Percentiles rank a stretch among this genome's conserved stretches.
Evolutionary conservation across 148 eudicot species (phyloP).

Genomic region (Suaeda aralocaspica): DNA sequence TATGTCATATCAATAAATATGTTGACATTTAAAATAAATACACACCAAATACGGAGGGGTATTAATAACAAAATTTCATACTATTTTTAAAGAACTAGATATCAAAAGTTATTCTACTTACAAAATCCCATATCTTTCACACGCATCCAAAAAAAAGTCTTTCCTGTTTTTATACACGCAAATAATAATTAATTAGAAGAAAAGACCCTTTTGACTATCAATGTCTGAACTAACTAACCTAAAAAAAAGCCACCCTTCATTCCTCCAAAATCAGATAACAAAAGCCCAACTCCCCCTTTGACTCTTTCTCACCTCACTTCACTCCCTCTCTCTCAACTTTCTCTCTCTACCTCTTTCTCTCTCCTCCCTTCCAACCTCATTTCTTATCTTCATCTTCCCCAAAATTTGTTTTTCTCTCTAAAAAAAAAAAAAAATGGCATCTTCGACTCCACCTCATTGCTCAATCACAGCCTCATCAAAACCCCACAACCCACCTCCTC

Average conservation of each 20-base stretch:
- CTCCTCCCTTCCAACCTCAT: too few species aligned
- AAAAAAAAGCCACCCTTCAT: too few species aligned
- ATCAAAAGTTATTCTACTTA: too few species aligned
- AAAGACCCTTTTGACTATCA: not conserved
- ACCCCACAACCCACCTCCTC: conserved; percentile 44
- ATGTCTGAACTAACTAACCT: conserved; percentile 9
- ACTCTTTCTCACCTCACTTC: conserved; percentile 10
- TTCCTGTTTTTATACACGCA: too few species aligned
- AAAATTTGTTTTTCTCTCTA: conserved; percentile 2
- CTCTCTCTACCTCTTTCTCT: conserved; percentile 12
- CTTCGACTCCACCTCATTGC: conserved; percentile 72
- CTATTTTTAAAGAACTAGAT: too few species aligned
- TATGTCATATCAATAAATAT: too few species aligned
- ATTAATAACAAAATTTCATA: too few species aligned
- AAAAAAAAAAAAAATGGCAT: conserved; percentile 47
- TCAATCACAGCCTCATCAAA: conserved; percentile 52
- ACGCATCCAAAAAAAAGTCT: too few species aligned
- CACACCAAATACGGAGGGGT: too few species aligned
- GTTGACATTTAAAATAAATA: too few species aligned
- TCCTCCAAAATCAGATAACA: too few species aligned
- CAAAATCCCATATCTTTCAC: too few species aligned
- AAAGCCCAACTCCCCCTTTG: conserved; percentile 3
- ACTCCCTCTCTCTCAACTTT: not conserved
- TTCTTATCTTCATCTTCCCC: conserved; percentile 19
- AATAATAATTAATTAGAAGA: not conserved